Base-by-base conservation (phyloP, 306 rosid genomes). In the Rubus parviflorus region DNA sequence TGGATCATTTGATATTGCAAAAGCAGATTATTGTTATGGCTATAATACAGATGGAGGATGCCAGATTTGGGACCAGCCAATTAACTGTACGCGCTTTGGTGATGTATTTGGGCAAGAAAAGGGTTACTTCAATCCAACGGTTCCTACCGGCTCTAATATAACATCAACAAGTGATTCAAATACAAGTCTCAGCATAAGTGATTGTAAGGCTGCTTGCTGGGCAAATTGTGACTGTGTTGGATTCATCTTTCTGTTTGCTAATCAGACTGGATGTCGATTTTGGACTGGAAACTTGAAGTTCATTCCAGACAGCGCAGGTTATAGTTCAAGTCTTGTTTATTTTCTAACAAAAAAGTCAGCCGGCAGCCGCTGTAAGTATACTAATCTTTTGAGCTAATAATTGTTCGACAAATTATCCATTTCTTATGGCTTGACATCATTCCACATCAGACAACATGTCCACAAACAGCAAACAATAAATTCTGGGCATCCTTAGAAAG, bases 191-290 rank as follows among this genome's bases (percentile, higher is more conserved):
- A 46, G 62, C 17, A 10, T n/a, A 0, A 43, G 72, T 67, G 52
- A 67, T 67, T 67, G 72, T 67, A 67, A 42, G 19, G 51, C 37
- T 41, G 41, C 54, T 45, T 77, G 81, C 23, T 56, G 51, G 75
- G 61, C 23, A 6, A 38, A 69, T 10, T 77, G 81, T 77, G 56
- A 35, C 14, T 77, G 81, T 69, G 5, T 47, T 19, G 75, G 69
- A 12, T 45, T 77, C 57, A 57, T 8, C 6, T 68, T 12, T 57
- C 16, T 19, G 8, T 12, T 43, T 57, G 49, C 4, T 17, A 69
- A 69, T 57, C 38, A 20, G 10, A 77, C 75, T 8, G 69, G 81
- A 57, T 77, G 81, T 8, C 19, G 2, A 25, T 72, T 43, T 72
- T 81, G 72, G 72, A 67, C 0, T 43, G 72, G 72, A 43, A 67